Evolutionary conservation across 2,329 filamentous ascomycete species (phyloP).

Genomic region (Curvularia lunata): DNA sequence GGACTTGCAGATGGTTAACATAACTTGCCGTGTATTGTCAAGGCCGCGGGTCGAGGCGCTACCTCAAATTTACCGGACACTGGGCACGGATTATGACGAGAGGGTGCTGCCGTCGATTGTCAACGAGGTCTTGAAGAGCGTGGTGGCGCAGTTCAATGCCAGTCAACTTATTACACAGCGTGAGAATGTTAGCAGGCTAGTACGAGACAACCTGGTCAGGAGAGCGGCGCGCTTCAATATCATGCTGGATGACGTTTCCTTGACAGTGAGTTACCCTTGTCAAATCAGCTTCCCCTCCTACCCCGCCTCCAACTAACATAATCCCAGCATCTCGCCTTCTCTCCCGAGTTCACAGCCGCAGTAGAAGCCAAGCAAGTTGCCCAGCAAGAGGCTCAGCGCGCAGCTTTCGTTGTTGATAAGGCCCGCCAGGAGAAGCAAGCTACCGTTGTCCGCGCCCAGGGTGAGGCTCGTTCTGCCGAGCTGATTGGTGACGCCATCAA

Average conservation of each 20-base stretch:
- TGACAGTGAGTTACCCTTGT: conserved; percentile 70
- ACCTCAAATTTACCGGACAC: conserved; percentile 94
- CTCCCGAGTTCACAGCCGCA: conserved; percentile 71
- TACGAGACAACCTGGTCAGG: conserved; percentile 89
- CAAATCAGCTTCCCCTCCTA: not conserved
- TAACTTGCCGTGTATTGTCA: conserved; percentile 98
- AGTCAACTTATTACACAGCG: conserved; percentile 98
- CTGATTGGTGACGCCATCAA: conserved; percentile 99
- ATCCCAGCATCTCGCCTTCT: conserved; percentile 68
- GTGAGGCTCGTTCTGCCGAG: conserved; percentile 97
- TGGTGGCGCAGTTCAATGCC: conserved; percentile 98
- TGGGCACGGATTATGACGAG: conserved; percentile 96
- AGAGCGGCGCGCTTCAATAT: conserved; percentile 97
- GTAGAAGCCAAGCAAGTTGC: conserved; percentile 74
- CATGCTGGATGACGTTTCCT: conserved; percentile 92
- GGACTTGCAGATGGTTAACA: conserved; percentile 99
- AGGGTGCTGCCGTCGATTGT: conserved; percentile 97
- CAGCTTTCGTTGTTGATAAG: conserved; percentile 98
- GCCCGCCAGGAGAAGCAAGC: conserved; percentile 99
- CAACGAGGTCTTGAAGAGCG: conserved; percentile 98
- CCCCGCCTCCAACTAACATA: conserved; percentile 28
- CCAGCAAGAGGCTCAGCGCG: conserved; percentile 92
- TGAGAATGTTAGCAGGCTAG: conserved; percentile 91
- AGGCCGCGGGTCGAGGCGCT: conserved; percentile 85
- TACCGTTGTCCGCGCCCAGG: conserved; percentile 96